Percentiles rank a stretch among this genome's conserved stretches.
Conservation (phyloP, 495 filamentous ascomycete genomes). For the Hypoxylon cercidicola region DNA sequence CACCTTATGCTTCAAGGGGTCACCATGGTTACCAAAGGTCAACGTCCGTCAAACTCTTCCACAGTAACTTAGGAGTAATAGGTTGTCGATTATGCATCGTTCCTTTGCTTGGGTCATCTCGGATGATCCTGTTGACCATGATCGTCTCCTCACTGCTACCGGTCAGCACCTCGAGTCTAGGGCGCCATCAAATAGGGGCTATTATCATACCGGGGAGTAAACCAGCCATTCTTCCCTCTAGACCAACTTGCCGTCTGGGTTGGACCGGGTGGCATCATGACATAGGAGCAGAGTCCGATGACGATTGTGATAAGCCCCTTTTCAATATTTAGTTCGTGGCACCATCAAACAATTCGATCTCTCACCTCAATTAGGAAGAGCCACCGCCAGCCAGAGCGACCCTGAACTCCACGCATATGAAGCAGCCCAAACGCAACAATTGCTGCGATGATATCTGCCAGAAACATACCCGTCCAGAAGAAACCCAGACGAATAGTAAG, state of each 20-base stretch:
- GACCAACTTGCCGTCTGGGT: slow-evolving; percentile 73
- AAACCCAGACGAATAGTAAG: slow-evolving; percentile 62
- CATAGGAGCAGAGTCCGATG: slow-evolving; percentile 71
- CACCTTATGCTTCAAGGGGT: not conserved
- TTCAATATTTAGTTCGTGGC: not conserved
- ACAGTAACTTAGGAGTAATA: slow-evolving; percentile 68
- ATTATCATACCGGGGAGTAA: slow-evolving; percentile 60
- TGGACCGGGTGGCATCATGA: slow-evolving; percentile 77
- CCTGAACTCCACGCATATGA: slow-evolving; percentile 68
- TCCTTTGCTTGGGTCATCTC: slow-evolving; percentile 76
- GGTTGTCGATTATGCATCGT: slow-evolving; percentile 70
- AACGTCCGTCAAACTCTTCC: slow-evolving; percentile 71
- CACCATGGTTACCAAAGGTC: slow-evolving; percentile 68
- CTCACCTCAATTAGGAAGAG: slow-evolving; percentile 67
- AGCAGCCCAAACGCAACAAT: slow-evolving; percentile 79
- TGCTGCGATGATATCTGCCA: slow-evolving; percentile 71
- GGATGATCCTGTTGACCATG: slow-evolving; percentile 77
- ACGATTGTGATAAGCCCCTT: slow-evolving; percentile 65
- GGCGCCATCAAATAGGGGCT: not conserved
- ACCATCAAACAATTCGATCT: not conserved
- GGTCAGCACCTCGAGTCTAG: slow-evolving; percentile 7
- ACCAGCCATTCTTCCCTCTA: slow-evolving; percentile 76
- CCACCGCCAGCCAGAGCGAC: slow-evolving; percentile 76
- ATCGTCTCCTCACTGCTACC: slow-evolving; percentile 68
- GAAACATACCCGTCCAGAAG: slow-evolving; percentile 74